These are phyloP conservation scores for Xylaria nigripes DNA, from an alignment of 495 filamentous ascomycete genomes.

Conservation along the genomic window DNA sequence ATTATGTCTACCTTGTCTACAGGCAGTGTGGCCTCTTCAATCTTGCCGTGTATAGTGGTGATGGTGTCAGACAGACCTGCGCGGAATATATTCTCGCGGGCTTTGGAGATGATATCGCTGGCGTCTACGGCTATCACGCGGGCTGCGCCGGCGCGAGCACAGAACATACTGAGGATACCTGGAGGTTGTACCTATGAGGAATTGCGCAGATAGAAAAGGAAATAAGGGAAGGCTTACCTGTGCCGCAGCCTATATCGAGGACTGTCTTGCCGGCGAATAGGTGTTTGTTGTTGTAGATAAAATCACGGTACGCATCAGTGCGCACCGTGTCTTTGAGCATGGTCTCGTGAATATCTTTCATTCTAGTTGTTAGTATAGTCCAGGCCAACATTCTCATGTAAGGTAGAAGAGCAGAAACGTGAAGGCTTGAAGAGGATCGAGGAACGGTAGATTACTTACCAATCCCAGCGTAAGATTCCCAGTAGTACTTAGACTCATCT, in stretches of 20 bases:
- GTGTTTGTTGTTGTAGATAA: constrained; percentile 94
- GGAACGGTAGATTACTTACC: constrained; percentile 3
- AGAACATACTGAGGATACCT: constrained; percentile 74
- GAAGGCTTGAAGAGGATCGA: neutral
- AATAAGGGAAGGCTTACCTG: constrained; percentile 31
- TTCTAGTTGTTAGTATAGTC: constrained; percentile 9
- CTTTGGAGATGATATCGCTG: constrained; percentile 94
- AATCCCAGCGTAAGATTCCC: constrained; percentile 59
- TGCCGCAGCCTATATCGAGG: constrained; percentile 96
- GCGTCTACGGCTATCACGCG: constrained; percentile 96
- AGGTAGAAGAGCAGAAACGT: neutral
- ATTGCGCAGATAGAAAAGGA: neutral
- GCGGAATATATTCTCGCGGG: constrained; percentile 76
- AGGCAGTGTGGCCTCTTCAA: constrained; percentile 89
- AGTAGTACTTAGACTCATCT: constrained; percentile 63
- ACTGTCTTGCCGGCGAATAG: constrained; percentile 97
- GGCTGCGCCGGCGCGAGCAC: constrained; percentile 84
- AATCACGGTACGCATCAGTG: constrained; percentile 90
- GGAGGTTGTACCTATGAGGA: neutral
- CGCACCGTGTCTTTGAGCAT: constrained; percentile 96
- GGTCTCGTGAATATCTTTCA: constrained; percentile 78
- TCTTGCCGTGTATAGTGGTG: constrained; percentile 86
- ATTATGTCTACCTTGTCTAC: constrained; percentile 94
- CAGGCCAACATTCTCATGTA: neutral
- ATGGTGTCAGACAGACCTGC: constrained; percentile 81